A percentile compares a stretch with the other conserved stretches of the same genome.
These are phyloP conservation scores for Epipyxis sp. DNA, from an alignment of 108 stramenopile species.

Conservation along the genomic window DNA sequence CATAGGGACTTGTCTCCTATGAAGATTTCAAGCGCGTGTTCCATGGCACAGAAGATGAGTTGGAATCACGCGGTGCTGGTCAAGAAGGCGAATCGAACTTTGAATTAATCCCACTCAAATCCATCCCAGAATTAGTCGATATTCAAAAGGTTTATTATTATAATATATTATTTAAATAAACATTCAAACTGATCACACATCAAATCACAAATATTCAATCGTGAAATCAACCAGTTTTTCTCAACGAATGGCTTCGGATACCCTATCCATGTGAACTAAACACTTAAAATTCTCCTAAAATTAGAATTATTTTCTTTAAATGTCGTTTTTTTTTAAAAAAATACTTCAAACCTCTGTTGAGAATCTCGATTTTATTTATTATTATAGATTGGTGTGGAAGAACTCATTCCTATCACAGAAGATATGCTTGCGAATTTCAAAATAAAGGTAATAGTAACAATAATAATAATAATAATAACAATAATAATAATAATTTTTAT, in stretches of 20 bases:
- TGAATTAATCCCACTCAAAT: constrained; percentile 46
- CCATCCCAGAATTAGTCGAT: constrained; percentile 76
- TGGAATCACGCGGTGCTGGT: constrained; percentile 34
- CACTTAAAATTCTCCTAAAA: too few species aligned
- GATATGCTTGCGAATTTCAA: constrained; percentile 36
- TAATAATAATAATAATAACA: too few species aligned
- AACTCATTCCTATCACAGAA: constrained; percentile 15
- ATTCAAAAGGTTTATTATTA: constrained; percentile 26
- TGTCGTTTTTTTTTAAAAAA: too few species aligned
- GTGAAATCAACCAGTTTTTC: constrained; percentile 16
- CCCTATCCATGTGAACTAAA: too few species aligned
- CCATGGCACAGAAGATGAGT: constrained; percentile 68
- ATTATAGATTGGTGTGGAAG: constrained; percentile 23
- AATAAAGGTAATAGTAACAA: constrained; percentile 83
- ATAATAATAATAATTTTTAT: too few species aligned
- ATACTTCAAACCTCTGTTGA: too few species aligned
- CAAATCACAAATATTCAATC: too few species aligned
- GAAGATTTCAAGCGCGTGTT: constrained; percentile 94
- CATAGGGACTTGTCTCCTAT: constrained; percentile 83
- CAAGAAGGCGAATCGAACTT: constrained; percentile 43
- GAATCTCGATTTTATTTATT: too few species aligned
- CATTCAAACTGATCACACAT: too few species aligned
- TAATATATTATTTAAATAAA: too few species aligned
- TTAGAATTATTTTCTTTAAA: too few species aligned
- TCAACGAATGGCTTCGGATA: neutral